phyloP scores from a whole-genome alignment of 805 yeast genomes.

The Metschnikowia borealis region DNA sequence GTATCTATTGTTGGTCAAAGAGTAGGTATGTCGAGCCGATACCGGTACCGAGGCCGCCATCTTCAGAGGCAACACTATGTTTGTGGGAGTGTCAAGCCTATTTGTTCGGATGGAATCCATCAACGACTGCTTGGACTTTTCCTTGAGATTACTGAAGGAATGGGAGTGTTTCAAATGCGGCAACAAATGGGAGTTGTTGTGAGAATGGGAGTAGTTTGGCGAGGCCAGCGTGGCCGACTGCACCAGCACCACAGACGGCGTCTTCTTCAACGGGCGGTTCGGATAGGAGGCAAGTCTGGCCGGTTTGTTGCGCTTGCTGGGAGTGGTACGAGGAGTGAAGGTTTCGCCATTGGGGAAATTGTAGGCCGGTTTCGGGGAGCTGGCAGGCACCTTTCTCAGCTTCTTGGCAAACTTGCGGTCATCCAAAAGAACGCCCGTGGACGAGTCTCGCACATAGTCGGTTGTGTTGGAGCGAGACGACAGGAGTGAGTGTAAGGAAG shows the following conservation, averaged over 20 bases:
- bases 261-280: slow-evolving; percentile 5
- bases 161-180: slow-evolving; percentile 10
- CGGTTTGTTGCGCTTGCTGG: slow-evolving; percentile 39
- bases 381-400: slow-evolving; percentile 22
- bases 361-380: slow-evolving; percentile 22
- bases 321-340: slow-evolving; percentile 44
- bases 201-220: background rate
- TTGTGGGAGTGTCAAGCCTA: slow-evolving; percentile 26
- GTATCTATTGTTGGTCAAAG: slow-evolving; percentile 17
- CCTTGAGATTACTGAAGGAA: slow-evolving; percentile 19
- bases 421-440: slow-evolving; percentile 37
- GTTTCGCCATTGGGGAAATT: slow-evolving; percentile 54
- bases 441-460: slow-evolving; percentile 15
- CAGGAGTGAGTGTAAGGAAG: slow-evolving; percentile 6
- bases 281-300: slow-evolving; percentile 19
- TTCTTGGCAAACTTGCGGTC: slow-evolving; percentile 37
- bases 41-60: slow-evolving; percentile 1
- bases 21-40: slow-evolving; percentile 7
- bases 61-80: slow-evolving; percentile 11
- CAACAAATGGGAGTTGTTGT: background rate
- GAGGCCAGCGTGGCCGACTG: slow-evolving; percentile 2
- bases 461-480: slow-evolving; percentile 4
- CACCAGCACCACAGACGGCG: slow-evolving; percentile 15
- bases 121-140: slow-evolving; percentile 17
- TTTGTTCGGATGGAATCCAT: slow-evolving; percentile 22